Evolutionary conservation across 2,329 filamentous ascomycete genomes (phyloP).

Genomic region (Xylogone sp.): DNA sequence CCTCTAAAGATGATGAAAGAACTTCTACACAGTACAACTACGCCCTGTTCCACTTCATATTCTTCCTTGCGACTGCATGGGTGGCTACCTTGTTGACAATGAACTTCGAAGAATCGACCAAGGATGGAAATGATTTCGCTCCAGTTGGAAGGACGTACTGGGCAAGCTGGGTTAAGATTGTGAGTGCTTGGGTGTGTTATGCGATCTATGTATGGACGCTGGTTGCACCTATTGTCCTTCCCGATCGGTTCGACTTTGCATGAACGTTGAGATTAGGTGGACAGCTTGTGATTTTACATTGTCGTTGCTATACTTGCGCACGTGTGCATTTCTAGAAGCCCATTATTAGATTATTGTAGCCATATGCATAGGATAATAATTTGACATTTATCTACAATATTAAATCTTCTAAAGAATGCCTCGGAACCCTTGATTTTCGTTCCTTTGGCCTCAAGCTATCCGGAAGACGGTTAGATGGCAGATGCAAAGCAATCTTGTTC

Average conservation of each 20-base stretch:
- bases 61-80: conserved; percentile 95
- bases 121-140: conserved; percentile 74
- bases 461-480: too few species aligned
- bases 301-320: too few species aligned
- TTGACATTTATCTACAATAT: too few species aligned
- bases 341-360: too few species aligned
- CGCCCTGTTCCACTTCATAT: conserved; percentile 92
- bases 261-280: conserved; percentile 3
- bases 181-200: conserved; percentile 96
- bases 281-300: too few species aligned
- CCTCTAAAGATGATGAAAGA: conserved; percentile 81
- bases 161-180: conserved; percentile 98
- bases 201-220: conserved; percentile 91
- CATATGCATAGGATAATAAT: too few species aligned
- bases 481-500: too few species aligned
- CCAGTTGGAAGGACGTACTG: conserved; percentile 94
- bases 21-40: conserved; percentile 94
- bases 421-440: too few species aligned
- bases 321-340: too few species aligned
- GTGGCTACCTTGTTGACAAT: conserved; percentile 86
- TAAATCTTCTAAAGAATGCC: too few species aligned
- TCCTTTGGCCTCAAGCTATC: too few species aligned
- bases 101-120: conserved; percentile 63
- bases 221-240: conserved; percentile 78
- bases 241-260: conserved; percentile 74